These are phyloP conservation scores for Tolypocladium nubicola DNA, from an alignment of 2,329 filamentous ascomycete species.

Conservation along the genomic window DNA sequence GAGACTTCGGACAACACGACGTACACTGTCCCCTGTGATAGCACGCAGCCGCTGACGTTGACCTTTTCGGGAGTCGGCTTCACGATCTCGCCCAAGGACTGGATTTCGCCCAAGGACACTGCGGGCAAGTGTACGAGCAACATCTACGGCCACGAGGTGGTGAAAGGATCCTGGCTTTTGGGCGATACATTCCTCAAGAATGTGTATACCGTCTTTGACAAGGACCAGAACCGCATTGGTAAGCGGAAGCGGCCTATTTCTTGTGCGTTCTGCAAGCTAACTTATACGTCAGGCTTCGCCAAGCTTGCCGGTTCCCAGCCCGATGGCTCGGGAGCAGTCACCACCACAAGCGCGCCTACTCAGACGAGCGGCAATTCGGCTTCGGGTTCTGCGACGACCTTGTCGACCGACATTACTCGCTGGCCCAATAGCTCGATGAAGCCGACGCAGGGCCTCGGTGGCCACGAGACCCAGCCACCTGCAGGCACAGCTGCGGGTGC, in stretches of 20 bases:
- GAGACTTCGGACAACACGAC: slow-evolving; percentile 45
- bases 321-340: not conserved
- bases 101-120: slow-evolving; percentile 40
- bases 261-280: not conserved
- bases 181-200: slow-evolving; percentile 85
- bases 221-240: slow-evolving; percentile 56
- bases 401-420: not conserved
- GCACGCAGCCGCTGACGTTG: slow-evolving; percentile 48
- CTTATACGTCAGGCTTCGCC: slow-evolving; percentile 1
- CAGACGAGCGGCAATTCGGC: not conserved
- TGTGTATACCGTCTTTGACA: slow-evolving; percentile 78
- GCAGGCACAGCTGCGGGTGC: not conserved
- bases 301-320: slow-evolving; percentile 3
- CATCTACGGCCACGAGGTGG: slow-evolving; percentile 61
- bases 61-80: slow-evolving; percentile 59
- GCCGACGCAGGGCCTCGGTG: slow-evolving; percentile 8
- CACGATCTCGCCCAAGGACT: slow-evolving; percentile 59
- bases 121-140: slow-evolving; percentile 55
- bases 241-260: slow-evolving; percentile 11
- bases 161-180: slow-evolving; percentile 62
- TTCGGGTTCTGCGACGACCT: slow-evolving; percentile 1
- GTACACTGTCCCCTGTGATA: slow-evolving; percentile 65
- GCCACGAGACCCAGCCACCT: slow-evolving; percentile 7
- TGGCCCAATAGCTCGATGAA: not conserved
- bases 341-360: not conserved